Percentiles rank a stretch among this genome's conserved stretches.
Evolutionary conservation across 2,329 filamentous ascomycete genomes (phyloP).

Genomic region (Leptographium procerum): DNA sequence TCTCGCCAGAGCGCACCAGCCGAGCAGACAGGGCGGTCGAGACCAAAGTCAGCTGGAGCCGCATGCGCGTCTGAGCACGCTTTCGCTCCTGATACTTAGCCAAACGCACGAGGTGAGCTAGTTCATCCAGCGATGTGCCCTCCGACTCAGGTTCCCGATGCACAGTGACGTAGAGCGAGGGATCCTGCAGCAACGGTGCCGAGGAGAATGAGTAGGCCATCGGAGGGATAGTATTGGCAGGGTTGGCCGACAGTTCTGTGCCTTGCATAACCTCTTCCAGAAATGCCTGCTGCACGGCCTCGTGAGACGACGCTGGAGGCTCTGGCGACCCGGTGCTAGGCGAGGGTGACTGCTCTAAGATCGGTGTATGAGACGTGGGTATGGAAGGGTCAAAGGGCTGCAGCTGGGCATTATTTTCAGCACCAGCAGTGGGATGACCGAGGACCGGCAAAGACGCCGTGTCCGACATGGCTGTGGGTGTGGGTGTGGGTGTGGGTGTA

Average conservation of each 20-base stretch:
- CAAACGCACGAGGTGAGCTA: constrained; percentile 65
- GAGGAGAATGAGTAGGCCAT: constrained; percentile 28
- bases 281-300: not conserved
- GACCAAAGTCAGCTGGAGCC: constrained; percentile 63
- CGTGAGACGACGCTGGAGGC: not conserved
- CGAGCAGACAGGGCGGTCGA: constrained; percentile 65
- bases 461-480: not conserved
- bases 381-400: not conserved
- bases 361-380: not conserved
- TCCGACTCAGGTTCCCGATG: constrained; percentile 49
- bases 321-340: not conserved
- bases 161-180: constrained; percentile 54
- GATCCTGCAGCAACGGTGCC: constrained; percentile 50
- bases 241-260: constrained; percentile 18
- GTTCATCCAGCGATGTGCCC: constrained; percentile 61
- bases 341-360: not conserved
- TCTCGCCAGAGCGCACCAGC: constrained; percentile 61
- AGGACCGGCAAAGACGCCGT: not conserved
- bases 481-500: not conserved
- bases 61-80: constrained; percentile 59
- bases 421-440: not conserved
- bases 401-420: not conserved
- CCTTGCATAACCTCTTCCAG: not conserved
- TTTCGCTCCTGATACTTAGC: constrained; percentile 76
- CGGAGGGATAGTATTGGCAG: constrained; percentile 31